phyloP scores from a whole-genome alignment of 305 asterid genomes.

The Euphrasia arctica region DNA sequence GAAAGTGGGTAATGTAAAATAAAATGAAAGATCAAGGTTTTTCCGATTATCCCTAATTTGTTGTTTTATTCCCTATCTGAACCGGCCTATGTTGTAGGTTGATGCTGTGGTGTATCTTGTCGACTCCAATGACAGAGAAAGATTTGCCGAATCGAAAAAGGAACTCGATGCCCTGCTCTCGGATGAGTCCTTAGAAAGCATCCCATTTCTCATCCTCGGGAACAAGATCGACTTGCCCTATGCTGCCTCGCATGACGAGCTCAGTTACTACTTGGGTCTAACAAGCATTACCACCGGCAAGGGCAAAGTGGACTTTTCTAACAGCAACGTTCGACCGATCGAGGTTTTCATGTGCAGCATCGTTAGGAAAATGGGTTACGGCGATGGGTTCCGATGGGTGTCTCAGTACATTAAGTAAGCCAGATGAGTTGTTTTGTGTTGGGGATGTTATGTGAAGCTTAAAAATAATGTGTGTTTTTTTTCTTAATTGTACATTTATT shows the following conservation, averaged over 20 bases:
- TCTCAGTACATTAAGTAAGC: constrained; percentile 42
- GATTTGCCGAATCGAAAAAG: constrained; percentile 43
- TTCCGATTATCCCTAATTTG: neutral
- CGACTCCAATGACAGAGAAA: constrained; percentile 42
- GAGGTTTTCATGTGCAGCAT: constrained; percentile 54
- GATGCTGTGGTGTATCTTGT: constrained; percentile 44
- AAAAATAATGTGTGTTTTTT: too few species aligned
- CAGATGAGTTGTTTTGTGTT: neutral
- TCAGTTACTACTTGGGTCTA: constrained; percentile 40
- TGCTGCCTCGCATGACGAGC: constrained; percentile 44
- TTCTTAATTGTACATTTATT: too few species aligned
- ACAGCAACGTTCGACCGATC: constrained; percentile 35
- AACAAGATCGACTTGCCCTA: constrained; percentile 39
- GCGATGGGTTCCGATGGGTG: constrained; percentile 48
- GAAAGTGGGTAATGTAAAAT: too few species aligned
- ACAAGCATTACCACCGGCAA: constrained; percentile 44
- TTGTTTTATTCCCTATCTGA: neutral
- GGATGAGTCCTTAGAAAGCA: constrained; percentile 36
- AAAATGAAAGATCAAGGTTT: neutral
- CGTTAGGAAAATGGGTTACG: constrained; percentile 48
- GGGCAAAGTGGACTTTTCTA: constrained; percentile 33
- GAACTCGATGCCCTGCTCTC: constrained; percentile 43
- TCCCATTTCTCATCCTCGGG: constrained; percentile 45
- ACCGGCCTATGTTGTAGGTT: constrained; percentile 23
- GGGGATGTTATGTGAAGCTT: neutral